Base-by-base conservation (phyloP, 23 red algal genomes). In the Agarophyton chilense region DNA sequence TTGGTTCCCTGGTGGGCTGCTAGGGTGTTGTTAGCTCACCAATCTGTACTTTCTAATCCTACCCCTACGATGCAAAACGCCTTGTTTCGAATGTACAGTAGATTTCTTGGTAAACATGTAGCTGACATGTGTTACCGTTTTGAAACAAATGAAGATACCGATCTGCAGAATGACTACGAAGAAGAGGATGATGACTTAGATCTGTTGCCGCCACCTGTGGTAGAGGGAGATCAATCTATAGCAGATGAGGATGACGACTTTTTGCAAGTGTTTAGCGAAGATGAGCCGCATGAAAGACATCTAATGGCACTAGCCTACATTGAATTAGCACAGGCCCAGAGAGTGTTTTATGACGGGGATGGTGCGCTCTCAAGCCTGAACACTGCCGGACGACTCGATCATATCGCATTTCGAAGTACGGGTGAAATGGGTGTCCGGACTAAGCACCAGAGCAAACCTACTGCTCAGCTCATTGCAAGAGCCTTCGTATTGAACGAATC, bases 381-480 rank as follows among this genome's bases (percentile, higher is more conserved):
- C 39, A 38, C 35, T 39, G 86, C 84, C 12, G 64, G 63, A 52
- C 17, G 33, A 2, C 42, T 75, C 42, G 63, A 86, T 10, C 64
- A 78, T 2, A 73, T 95, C 44, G 40, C 58, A 1, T 77, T 87
- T 29, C 70, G 74, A 14, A 24, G 83, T 19, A 66, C 84, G 0
- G 95, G 95, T 36, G 79, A 77, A 53, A 81, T 98, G 28, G 95
- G 95, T 39, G 64, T 93, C 32, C 80, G 89, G 28, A 98, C 90
- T 8, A 98, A 94, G 82, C 88, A 79, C 65, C 95, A 98, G 71
- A 85, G 12, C 50, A 85, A 79, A 77, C 28, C 90, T 47, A 72
- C 88, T 38, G 80, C 95, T 10, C 90, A 98, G 78, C 85, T 98
- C 42, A 46, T 91, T 14, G 86, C 80, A 35, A 67, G 93, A 79